A percentile compares a stretch with the other conserved stretches of the same genome.
phyloP scores from a whole-genome alignment of 1,284 basidiomycete species.

The Crucibulum cyathiforme region DNA sequence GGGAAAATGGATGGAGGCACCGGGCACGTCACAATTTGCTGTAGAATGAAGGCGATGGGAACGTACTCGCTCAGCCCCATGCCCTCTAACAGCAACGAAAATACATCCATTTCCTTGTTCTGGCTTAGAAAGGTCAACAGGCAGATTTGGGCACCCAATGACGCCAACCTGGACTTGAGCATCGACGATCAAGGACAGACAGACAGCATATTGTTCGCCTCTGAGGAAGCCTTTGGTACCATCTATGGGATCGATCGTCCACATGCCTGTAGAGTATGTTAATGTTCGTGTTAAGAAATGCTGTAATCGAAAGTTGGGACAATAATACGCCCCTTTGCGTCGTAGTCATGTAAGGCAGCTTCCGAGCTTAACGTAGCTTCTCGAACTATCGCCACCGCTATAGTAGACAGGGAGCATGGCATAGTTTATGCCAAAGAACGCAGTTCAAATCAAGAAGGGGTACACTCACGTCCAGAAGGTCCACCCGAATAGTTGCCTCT shows the following conservation, averaged over 20 bases:
- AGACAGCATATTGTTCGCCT: constrained; percentile 97
- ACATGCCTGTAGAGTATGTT: constrained; percentile 64
- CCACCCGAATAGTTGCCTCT: constrained; percentile 86
- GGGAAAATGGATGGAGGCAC: background rate
- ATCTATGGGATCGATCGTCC: constrained; percentile 93
- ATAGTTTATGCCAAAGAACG: too few species aligned
- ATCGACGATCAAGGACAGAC: constrained; percentile 89
- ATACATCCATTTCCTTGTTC: constrained; percentile 76
- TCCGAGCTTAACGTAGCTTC: too few species aligned
- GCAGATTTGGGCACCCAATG: constrained; percentile 96
- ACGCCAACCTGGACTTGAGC: constrained; percentile 87
- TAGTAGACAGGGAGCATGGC: too few species aligned
- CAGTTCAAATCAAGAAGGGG: too few species aligned
- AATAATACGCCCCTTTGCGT: background rate
- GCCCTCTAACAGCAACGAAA: constrained; percentile 83
- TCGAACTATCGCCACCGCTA: too few species aligned
- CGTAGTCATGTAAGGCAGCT: too few species aligned
- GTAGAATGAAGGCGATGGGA: background rate
- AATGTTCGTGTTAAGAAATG: background rate
- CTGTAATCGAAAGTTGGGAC: background rate
- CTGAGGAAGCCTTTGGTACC: constrained; percentile 96
- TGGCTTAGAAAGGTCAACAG: constrained; percentile 62
- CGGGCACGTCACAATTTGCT: background rate
- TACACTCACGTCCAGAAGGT: constrained; percentile 70
- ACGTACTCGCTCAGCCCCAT: constrained; percentile 79